A percentile compares a stretch with the other conserved stretches of the same genome.
These are phyloP conservation scores for Termitomyces sp. DNA, from an alignment of 768 basidiomycete species.

Conservation along the genomic window DNA sequence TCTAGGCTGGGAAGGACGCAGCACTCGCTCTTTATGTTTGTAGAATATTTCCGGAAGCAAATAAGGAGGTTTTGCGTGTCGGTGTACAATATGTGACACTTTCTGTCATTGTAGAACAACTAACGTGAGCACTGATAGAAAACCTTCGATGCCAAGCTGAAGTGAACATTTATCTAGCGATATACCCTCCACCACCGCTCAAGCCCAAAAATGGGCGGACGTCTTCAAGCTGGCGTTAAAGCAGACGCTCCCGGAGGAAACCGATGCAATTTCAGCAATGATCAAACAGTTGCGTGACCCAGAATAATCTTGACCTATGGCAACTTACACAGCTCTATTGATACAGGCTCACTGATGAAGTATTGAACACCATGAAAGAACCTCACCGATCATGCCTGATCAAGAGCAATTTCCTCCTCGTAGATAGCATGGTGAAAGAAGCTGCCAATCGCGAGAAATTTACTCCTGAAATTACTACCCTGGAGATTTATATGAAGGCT, in stretches of 20 bases:
- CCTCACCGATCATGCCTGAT: neutral
- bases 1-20: conserved; percentile 8
- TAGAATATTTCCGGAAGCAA: conserved; percentile 5
- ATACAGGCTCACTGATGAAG: neutral
- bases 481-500: conserved; percentile 6
- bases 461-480: neutral
- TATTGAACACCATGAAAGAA: neutral
- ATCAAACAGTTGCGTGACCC: conserved; percentile 3
- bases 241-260: conserved; percentile 1
- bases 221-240: conserved; percentile 1
- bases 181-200: neutral
- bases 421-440: conserved; percentile 4
- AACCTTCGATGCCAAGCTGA: neutral
- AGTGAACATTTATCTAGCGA: neutral
- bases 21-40: conserved; percentile 6
- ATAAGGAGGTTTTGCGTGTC: neutral
- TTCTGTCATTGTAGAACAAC: conserved; percentile 7
- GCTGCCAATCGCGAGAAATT: conserved; percentile 5
- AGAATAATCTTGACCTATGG: neutral
- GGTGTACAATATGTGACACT: conserved; percentile 7
- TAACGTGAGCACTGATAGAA: conserved; percentile 8
- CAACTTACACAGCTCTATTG: neutral
- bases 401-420: conserved; percentile 2
- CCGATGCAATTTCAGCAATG: neutral
- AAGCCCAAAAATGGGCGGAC: conserved; percentile 9